Percentiles rank a stretch among this genome's conserved stretches.
Evolutionary conservation across 148 eudicot species (phyloP).

Genomic region (Polygonum maritimum): DNA sequence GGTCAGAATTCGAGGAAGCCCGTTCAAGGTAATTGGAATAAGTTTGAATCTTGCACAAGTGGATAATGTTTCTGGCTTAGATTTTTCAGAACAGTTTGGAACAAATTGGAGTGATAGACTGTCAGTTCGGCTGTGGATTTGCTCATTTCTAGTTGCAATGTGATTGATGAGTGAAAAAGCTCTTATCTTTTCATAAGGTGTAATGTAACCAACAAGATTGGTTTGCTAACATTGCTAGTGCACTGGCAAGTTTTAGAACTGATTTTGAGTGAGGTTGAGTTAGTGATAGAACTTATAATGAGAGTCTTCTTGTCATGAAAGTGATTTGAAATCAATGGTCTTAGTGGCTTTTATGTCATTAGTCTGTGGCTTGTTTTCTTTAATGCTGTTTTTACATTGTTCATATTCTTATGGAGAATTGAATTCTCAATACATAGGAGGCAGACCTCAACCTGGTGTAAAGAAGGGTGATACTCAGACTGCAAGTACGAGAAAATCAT

Average conservation of each 20-base stretch:
- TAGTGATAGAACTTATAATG: neutral
- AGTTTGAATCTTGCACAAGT: neutral
- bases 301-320: neutral
- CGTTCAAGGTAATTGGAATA: constrained; percentile 14
- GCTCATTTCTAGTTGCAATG: neutral
- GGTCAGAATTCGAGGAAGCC: constrained; percentile 7
- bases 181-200: neutral
- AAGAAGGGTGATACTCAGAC: constrained; percentile 6
- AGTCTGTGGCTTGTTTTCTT: neutral
- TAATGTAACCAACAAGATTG: neutral
- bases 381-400: neutral
- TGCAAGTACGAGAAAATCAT: constrained; percentile 16
- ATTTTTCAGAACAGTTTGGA: neutral
- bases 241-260: neutral
- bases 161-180: neutral
- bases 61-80: neutral
- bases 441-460: constrained; percentile 11
- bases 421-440: constrained; percentile 16
- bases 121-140: neutral
- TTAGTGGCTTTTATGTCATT: neutral
- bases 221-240: neutral
- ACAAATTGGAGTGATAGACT: neutral
- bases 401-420: neutral
- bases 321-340: neutral
- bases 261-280: neutral